Base-by-base conservation (phyloP, 2,329 filamentous ascomycete genomes). In the Cryphonectria nitschkei region DNA sequence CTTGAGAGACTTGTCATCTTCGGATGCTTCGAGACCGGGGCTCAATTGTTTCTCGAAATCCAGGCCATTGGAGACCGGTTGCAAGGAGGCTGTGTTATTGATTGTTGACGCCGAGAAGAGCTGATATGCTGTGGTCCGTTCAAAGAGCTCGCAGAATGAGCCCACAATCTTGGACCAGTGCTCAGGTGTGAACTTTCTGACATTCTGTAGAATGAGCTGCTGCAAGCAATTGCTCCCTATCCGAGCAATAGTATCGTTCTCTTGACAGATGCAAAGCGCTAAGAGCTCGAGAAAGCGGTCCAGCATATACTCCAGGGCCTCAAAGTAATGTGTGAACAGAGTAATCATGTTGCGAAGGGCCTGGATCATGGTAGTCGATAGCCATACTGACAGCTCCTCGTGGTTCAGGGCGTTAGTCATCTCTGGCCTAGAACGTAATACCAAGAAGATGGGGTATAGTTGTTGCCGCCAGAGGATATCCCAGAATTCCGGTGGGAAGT, bases 351-450 rank as follows among this genome's bases (percentile, higher is more conserved):
- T 98, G 71, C 96, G 91, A 69, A 99, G 84, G 1, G 96, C 96
- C 80, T 99, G 96, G 56, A 99, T 99, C 93, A 99, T 98, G 11
- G 96, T 99, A 0, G 96, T 99, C 0, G 96, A 98, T 34, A 99
- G 86, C 96, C 96, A 99, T 2, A 99, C 96, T 0, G 96, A 98
- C 29, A 98, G 86, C 78, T 99, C 96, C 81, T 99, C 97, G 77
- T 98, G 95, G 77, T 95, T 98, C 50, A 95, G 88, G 19, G 95
- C 95, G 78, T 98, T 98, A 37, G 92, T 92, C 92, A 98, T 97
- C 80, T 99, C 96, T 0, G 95, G 97, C 74, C 96, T 94, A 26
- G 96, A 98, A 75, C 97, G 94, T 60, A 99, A 83, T 2, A 99
- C 97, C 87, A 98, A 95, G 83, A 99, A 99, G 75, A 99, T 99